Conservation (phyloP, 1,284 basidiomycete species). For the Meira miltonrushii region DNA sequence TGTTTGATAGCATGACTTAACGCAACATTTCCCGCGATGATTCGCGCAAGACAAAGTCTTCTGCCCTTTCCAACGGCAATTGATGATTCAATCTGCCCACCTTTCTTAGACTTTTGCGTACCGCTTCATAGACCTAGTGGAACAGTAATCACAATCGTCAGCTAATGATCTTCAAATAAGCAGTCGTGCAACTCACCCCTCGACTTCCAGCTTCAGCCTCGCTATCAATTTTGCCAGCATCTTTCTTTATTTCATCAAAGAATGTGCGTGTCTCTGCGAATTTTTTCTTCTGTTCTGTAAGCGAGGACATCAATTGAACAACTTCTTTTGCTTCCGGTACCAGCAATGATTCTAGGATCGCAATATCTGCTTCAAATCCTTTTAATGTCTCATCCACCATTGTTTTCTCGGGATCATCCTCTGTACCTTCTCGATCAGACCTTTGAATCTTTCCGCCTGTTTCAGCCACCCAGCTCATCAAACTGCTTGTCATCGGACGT, state of each 20-base stretch:
- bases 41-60: too few relatives aligned
- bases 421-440: not conserved
- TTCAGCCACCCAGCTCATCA: constrained; percentile 7
- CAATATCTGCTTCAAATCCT: constrained; percentile 6
- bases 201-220: too few relatives aligned
- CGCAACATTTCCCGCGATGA: too few relatives aligned
- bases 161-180: too few relatives aligned
- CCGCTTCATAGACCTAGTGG: too few relatives aligned
- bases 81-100: too few relatives aligned
- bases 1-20: too few relatives aligned
- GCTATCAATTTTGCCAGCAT: too few relatives aligned
- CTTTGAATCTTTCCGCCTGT: not conserved
- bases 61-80: too few relatives aligned
- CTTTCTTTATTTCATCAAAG: not conserved
- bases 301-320: not conserved
- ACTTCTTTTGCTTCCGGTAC: constrained; percentile 6
- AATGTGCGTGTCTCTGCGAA: not conserved
- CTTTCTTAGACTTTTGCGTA: too few relatives aligned
- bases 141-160: too few relatives aligned
- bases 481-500: not conserved
- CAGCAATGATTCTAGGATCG: not conserved
- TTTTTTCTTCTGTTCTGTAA: not conserved
- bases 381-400: not conserved
- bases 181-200: too few relatives aligned
- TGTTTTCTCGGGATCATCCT: not conserved